Evolutionary conservation across 1,139 yeast genomes (phyloP).

Genomic region (Candida sanyaensis): DNA sequence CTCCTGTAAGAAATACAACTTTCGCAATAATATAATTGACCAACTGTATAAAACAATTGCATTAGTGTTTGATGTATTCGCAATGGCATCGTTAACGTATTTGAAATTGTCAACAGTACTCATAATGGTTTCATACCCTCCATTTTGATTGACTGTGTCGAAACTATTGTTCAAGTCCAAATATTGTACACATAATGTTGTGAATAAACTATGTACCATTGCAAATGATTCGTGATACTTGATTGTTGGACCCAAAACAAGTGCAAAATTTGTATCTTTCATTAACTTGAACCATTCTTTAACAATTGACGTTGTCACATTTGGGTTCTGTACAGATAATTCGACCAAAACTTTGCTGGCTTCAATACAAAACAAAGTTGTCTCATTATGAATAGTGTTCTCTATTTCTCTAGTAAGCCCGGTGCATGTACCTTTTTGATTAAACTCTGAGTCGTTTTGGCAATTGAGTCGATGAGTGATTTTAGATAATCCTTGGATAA

Average conservation of each 20-base stretch:
- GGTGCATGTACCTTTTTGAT: slow-evolving; percentile 14
- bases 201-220: slow-evolving; percentile 48
- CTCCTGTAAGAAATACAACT: slow-evolving; percentile 51
- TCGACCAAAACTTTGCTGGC: slow-evolving; percentile 48
- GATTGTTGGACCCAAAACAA: slow-evolving; percentile 27
- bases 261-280: slow-evolving; percentile 42
- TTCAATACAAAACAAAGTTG: slow-evolving; percentile 37
- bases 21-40: slow-evolving; percentile 65
- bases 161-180: slow-evolving; percentile 55
- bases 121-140: slow-evolving; percentile 33
- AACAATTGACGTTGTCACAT: slow-evolving; percentile 31
- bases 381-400: slow-evolving; percentile 33
- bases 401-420: slow-evolving; percentile 22
- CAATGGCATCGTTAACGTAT: slow-evolving; percentile 37
- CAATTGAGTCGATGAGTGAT: slow-evolving; percentile 22
- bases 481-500: slow-evolving; percentile 27
- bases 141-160: slow-evolving; percentile 30
- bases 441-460: slow-evolving; percentile 5
- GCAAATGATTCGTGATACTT: slow-evolving; percentile 34
- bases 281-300: slow-evolving; percentile 60
- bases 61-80: slow-evolving; percentile 32
- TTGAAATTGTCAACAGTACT: slow-evolving; percentile 44
- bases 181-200: slow-evolving; percentile 51
- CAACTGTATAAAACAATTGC: slow-evolving; percentile 66
- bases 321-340: slow-evolving; percentile 34